Evolutionary conservation across 345 rosid genomes (phyloP).

Genomic region (Citrus inodora): DNA sequence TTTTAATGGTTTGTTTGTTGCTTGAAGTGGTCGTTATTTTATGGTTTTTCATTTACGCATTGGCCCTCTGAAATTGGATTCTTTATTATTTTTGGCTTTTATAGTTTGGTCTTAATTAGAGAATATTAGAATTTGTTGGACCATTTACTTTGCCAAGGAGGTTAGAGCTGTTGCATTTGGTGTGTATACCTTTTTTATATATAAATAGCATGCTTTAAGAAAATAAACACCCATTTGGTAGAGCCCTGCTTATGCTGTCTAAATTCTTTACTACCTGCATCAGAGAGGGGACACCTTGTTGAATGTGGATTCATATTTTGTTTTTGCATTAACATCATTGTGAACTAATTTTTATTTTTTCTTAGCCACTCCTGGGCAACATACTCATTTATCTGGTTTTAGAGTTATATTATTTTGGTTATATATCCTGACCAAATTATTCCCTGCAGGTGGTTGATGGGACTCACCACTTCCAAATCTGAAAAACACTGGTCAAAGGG

Average conservation of each 20-base stretch:
- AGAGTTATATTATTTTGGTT: not conserved
- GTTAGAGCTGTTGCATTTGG: not conserved
- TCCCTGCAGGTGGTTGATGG: conserved; percentile 72
- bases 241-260: not conserved
- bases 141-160: not conserved
- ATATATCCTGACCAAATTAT: not conserved
- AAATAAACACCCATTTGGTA: not conserved
- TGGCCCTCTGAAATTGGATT: not conserved
- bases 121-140: not conserved
- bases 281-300: not conserved
- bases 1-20: not conserved
- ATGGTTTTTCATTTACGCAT: not conserved
- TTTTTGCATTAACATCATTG: not conserved
- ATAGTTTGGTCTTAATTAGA: not conserved
- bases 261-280: not conserved
- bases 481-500: conserved; percentile 28
- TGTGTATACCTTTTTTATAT: not conserved
- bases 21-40: not conserved
- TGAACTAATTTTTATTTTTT: not conserved
- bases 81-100: not conserved
- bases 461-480: conserved; percentile 37
- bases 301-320: not conserved
- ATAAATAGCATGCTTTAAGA: not conserved
- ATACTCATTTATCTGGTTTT: not conserved
- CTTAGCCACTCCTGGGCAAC: not conserved